Evolutionary conservation across 2,329 filamentous ascomycete species (phyloP).

Genomic region (Teratosphaeria epicoccoides): DNA sequence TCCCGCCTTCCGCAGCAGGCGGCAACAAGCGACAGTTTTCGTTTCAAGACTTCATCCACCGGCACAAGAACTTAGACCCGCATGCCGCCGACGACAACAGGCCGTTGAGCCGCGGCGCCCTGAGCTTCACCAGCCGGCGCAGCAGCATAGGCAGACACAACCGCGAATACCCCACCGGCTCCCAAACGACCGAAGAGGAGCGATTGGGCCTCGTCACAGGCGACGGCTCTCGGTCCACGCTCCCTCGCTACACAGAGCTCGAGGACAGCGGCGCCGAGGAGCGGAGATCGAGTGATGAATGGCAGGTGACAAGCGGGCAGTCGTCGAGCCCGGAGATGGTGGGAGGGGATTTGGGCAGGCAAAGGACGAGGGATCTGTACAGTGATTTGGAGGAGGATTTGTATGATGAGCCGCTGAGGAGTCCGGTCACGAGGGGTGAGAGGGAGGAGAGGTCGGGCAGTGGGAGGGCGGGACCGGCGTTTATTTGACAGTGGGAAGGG

Average conservation of each 20-base stretch:
- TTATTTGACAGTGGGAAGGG: constrained; percentile 4
- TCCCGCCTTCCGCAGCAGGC: constrained; percentile 11
- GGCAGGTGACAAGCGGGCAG: constrained; percentile 22
- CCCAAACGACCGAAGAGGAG: constrained; percentile 27
- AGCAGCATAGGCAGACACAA: constrained; percentile 12
- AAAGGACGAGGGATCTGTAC: constrained; percentile 9
- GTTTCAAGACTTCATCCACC: constrained; percentile 74
- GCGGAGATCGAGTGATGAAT: constrained; percentile 21
- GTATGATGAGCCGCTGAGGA: constrained; percentile 14
- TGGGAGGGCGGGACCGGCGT: constrained; percentile 8
- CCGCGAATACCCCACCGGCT: constrained; percentile 11
- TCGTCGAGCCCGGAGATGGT: constrained; percentile 20
- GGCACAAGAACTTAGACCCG: constrained; percentile 31
- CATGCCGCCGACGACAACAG: constrained; percentile 17
- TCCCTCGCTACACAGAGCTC: constrained; percentile 10
- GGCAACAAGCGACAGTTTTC: constrained; percentile 75
- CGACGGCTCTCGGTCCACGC: constrained; percentile 13
- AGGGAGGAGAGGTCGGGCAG: constrained; percentile 1
- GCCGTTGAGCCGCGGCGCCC: constrained; percentile 24
- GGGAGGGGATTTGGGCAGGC: constrained; percentile 15
- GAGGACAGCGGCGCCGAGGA: constrained; percentile 6
- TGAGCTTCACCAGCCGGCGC: constrained; percentile 23
- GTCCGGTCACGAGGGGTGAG: constrained; percentile 9
- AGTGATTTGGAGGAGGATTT: constrained; percentile 13
- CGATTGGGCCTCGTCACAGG: constrained; percentile 27